Evolutionary conservation across 768 basidiomycete species (phyloP).

Genomic region (Collybia sordida): DNA sequence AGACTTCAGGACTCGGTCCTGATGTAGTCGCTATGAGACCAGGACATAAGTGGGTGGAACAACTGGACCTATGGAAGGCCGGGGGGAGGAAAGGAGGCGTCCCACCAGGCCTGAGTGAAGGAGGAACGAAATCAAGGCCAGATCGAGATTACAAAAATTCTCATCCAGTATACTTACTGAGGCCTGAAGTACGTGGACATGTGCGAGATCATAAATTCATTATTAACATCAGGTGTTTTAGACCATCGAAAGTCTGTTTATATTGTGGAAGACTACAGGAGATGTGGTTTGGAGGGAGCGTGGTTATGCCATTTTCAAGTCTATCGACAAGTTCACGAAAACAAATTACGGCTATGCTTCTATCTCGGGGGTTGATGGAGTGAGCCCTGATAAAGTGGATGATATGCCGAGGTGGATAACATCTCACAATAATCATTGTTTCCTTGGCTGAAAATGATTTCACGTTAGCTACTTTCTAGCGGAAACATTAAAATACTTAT

Average conservation of each 20-base stretch:
- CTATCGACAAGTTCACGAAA: constrained; percentile 56
- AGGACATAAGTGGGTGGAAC: constrained; percentile 46
- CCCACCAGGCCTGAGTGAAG: constrained; percentile 46
- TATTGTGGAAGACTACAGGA: constrained; percentile 68
- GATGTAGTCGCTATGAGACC: constrained; percentile 47
- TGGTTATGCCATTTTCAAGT: constrained; percentile 67
- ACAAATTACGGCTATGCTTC: constrained; percentile 60
- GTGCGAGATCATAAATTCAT: no score
- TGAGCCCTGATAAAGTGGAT: constrained; percentile 37
- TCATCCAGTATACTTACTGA: constrained; percentile 47
- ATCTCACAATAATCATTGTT: neutral
- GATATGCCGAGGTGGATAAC: constrained; percentile 69
- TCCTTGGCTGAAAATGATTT: constrained; percentile 8
- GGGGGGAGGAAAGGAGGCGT: constrained; percentile 34
- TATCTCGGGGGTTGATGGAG: constrained; percentile 44
- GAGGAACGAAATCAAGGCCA: constrained; percentile 18
- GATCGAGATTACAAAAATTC: constrained; percentile 51
- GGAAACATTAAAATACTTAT: constrained; percentile 62
- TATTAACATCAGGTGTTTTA: constrained; percentile 19
- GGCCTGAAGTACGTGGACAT: constrained; percentile 60
- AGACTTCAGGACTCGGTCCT: constrained; percentile 62
- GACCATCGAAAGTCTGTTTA: constrained; percentile 72
- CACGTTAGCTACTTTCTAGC: constrained; percentile 40
- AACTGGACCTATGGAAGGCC: constrained; percentile 43
- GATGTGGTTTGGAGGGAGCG: constrained; percentile 69